A percentile compares a stretch with the other conserved stretches of the same genome.
Evolutionary conservation across 371 early-diverging fungal genomes (phyloP).

Genomic region (Vairimorpha necatrix): DNA sequence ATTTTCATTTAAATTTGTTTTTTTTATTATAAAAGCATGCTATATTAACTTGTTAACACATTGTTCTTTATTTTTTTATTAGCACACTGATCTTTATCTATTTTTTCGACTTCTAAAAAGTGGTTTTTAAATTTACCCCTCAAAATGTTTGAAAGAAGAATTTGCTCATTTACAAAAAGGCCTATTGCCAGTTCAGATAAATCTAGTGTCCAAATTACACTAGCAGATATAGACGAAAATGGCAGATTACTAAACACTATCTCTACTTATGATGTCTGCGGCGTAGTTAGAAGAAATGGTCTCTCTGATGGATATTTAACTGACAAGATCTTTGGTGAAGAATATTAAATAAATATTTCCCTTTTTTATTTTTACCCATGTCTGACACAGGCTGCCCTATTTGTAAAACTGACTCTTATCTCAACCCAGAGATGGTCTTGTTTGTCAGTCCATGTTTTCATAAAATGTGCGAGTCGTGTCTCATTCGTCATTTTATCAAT

Average conservation of each 20-base stretch:
- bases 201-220: slow-evolving; percentile 58
- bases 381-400: slow-evolving; percentile 81
- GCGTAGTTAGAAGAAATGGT: slow-evolving; percentile 61
- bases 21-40: no score
- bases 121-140: no score
- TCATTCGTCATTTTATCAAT: slow-evolving; percentile 55
- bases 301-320: slow-evolving; percentile 55
- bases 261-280: slow-evolving; percentile 58
- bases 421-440: slow-evolving; percentile 81
- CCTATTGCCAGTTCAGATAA: slow-evolving; percentile 64
- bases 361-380: slow-evolving; percentile 30
- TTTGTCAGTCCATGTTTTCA: slow-evolving; percentile 92
- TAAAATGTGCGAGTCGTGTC: slow-evolving; percentile 72
- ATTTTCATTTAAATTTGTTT: no score
- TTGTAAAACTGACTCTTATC: slow-evolving; percentile 83
- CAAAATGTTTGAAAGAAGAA: slow-evolving; percentile 53
- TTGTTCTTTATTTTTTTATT: no score
- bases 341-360: slow-evolving; percentile 22
- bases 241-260: slow-evolving; percentile 59
- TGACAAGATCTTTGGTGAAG: slow-evolving; percentile 44
- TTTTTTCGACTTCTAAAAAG: no score
- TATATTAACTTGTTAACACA: no score
- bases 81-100: no score
- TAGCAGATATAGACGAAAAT: slow-evolving; percentile 58
- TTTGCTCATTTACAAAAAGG: slow-evolving; percentile 61